Conservation (phyloP, 1,284 basidiomycete species). For the Calocybe gambosa region DNA sequence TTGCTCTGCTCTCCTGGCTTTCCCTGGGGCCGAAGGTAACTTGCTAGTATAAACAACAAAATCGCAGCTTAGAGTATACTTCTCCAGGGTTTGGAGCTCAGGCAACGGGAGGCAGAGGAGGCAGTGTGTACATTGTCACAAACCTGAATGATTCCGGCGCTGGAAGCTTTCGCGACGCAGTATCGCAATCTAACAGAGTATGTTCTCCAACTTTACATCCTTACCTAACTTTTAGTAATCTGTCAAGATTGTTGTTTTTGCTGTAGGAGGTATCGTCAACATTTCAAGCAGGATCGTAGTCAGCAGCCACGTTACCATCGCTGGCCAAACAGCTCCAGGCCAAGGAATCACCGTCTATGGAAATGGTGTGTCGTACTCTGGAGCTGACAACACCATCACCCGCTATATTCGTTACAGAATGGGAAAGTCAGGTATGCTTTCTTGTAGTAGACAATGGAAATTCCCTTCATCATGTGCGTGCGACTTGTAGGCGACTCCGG, state of each 20-base stretch:
- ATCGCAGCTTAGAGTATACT: neutral
- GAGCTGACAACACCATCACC: constrained; percentile 29
- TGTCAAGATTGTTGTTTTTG: constrained; percentile 28
- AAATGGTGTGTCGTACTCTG: constrained; percentile 28
- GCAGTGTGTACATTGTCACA: constrained; percentile 29
- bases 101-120: constrained; percentile 28
- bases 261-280: constrained; percentile 30
- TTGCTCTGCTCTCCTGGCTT: constrained; percentile 22
- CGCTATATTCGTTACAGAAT: constrained; percentile 32
- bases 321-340: constrained; percentile 29
- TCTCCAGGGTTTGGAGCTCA: constrained; percentile 28
- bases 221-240: neutral
- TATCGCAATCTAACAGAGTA: constrained; percentile 26
- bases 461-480: neutral
- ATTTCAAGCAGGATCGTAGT: constrained; percentile 27
- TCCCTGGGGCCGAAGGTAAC: constrained; percentile 27
- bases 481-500: constrained; percentile 25
- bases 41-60: neutral
- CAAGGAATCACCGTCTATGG: constrained; percentile 30
- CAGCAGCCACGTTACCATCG: constrained; percentile 26
- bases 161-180: constrained; percentile 31
- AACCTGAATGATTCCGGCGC: constrained; percentile 28
- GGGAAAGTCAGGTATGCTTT: constrained; percentile 23
- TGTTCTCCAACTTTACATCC: neutral
- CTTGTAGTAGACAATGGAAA: neutral